Evolutionary conservation across 768 basidiomycete species (phyloP), one percentile per base, ranked within the genome.

Genomic region (Amanita subjunquillea): DNA sequence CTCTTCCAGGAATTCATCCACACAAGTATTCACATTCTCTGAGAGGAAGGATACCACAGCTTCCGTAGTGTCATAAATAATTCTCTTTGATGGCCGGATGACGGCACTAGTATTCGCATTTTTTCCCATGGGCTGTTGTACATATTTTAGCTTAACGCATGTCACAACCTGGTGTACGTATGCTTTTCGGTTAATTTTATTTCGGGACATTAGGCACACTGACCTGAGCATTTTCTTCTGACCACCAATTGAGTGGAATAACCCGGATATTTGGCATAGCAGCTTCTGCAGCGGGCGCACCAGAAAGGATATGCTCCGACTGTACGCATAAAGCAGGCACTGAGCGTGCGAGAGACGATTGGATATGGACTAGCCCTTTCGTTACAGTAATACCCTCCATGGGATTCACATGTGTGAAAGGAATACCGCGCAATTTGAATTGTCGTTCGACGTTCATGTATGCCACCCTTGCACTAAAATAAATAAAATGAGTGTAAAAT

Each of bases 181-280:
- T 46, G 46, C 49, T 9, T 45, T 41, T 55, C 51, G 44, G 55
- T 39, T 39, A 36, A 42, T 43, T 42, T 13, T 7, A 13, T 30
- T 47, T 13, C 20, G 17, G 6, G 42, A 27, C 7, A 6, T 42
- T 44, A 57, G 52, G 45, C 66, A 6, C 39, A 67, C 57, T 15
- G 39, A 71, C 73, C 66, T 83, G 80, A 2, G 84, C 85, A 55
- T 80, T 82, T 56, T 81, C 81, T 45, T 85, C 80, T 3, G 84
- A 85, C 92, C 92, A 94, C 92, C 92, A 94, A 56, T 91, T 85
- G 13, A 91, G 72, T 6, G 91, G 87, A 56, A 91, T 85, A 47
- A 94, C 86, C 37, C 85, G 83, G 48, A 94, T 91, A 61, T 90
- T 91, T 6, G 90, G 83, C 88, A 92, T 90, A 4, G 91, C 91